These are phyloP conservation scores for Exophiala calicioides DNA, from an alignment of 2,329 filamentous ascomycete species.

Conservation along the genomic window DNA sequence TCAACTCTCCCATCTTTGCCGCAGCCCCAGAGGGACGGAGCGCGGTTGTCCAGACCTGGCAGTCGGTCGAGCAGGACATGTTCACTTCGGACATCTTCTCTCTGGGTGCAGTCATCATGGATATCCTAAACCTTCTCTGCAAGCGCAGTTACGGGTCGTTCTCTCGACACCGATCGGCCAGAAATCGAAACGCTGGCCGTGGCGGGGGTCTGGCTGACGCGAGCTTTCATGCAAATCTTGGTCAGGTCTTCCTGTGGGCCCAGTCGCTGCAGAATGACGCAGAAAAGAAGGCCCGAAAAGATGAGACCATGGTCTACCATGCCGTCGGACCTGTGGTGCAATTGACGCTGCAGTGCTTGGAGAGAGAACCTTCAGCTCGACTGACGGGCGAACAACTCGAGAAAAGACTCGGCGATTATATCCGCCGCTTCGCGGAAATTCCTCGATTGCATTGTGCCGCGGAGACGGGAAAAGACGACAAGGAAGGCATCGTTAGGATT, in stretches of 20 bases:
- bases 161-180: conserved; percentile 55
- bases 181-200: conserved; percentile 51
- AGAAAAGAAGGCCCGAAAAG: conserved; percentile 41
- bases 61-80: conserved; percentile 39
- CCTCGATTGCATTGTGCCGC: conserved; percentile 25
- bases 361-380: conserved; percentile 36
- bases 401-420: conserved; percentile 30
- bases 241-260: conserved; percentile 60
- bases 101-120: conserved; percentile 59
- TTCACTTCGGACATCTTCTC: conserved; percentile 58
- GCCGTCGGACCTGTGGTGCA: conserved; percentile 43
- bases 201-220: conserved; percentile 55
- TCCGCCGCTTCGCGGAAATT: conserved; percentile 42
- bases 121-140: conserved; percentile 61
- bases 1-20: conserved; percentile 29
- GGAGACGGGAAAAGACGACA: conserved; percentile 5
- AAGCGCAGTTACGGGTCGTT: conserved; percentile 60
- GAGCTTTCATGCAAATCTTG: conserved; percentile 59
- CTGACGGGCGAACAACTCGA: conserved; percentile 38
- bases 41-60: conserved; percentile 42
- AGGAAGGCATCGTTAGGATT: neutral
- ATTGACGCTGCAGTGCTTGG: conserved; percentile 42
- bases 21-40: conserved; percentile 37
- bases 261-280: conserved; percentile 51
- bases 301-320: conserved; percentile 36